Evolutionary conservation across 2,329 filamentous ascomycete genomes (phyloP).

Genomic region (Passalora sequoiae): DNA sequence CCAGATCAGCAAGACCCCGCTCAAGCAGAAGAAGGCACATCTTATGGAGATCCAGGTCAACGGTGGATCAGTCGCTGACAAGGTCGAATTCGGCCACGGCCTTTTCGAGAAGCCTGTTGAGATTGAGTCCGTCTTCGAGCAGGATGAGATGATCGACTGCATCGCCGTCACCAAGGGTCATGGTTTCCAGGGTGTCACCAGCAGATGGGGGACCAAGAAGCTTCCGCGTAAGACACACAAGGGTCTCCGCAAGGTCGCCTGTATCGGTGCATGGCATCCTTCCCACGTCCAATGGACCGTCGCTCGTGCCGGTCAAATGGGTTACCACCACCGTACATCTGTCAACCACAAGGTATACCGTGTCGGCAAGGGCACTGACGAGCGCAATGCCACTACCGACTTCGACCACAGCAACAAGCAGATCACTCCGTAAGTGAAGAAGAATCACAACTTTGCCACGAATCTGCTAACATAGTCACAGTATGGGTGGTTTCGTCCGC

Average conservation of each 20-base stretch:
- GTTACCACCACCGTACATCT: constrained; percentile 99
- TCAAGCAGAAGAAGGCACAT: constrained; percentile 99
- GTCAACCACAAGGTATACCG: constrained; percentile 99
- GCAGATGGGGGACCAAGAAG: constrained; percentile 99
- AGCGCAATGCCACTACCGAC: constrained; percentile 89
- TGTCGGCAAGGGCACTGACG: constrained; percentile 85
- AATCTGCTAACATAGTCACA: constrained; percentile 44
- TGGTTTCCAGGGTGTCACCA: constrained; percentile 95
- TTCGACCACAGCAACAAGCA: constrained; percentile 98
- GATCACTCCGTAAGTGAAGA: constrained; percentile 87
- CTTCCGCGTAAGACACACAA: constrained; percentile 99
- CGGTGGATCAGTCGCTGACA: constrained; percentile 90
- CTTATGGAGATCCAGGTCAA: constrained; percentile 99
- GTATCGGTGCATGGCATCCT: constrained; percentile 99
- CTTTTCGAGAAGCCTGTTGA: constrained; percentile 99
- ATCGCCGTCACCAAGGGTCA: constrained; percentile 99
- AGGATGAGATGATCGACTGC: constrained; percentile 99
- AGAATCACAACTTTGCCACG: background rate
- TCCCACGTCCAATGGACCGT: constrained; percentile 99
- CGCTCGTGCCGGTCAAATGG: constrained; percentile 98
- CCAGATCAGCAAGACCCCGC: constrained; percentile 96
- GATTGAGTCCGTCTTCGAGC: constrained; percentile 92
- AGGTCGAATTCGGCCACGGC: constrained; percentile 91
- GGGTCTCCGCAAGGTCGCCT: constrained; percentile 99
- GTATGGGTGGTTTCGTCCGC: constrained; percentile 97